Percentiles rank a stretch among this genome's conserved stretches.
Evolutionary conservation across 345 rosid genomes (phyloP).

Genomic region (Firmiana major): DNA sequence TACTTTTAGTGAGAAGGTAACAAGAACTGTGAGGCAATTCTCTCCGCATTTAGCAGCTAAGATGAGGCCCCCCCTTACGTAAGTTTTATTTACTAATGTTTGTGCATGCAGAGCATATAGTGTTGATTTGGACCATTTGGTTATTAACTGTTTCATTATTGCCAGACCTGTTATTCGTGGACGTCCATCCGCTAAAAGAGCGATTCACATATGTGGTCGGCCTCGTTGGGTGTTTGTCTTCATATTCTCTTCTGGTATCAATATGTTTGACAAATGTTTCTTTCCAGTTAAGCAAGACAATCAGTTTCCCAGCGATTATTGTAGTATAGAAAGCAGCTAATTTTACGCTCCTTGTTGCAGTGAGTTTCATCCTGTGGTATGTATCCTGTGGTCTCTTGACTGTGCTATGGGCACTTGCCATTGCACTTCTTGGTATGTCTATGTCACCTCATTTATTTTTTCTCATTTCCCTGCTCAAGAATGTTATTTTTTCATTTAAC

Average conservation of each 20-base stretch:
- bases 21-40: slow-evolving; percentile 79
- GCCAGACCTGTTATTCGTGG: slow-evolving; percentile 91
- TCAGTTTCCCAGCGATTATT: background rate
- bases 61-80: slow-evolving; percentile 93
- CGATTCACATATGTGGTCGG: slow-evolving; percentile 74
- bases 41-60: slow-evolving; percentile 96
- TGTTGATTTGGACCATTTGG: slow-evolving; percentile 12
- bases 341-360: slow-evolving; percentile 29
- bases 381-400: slow-evolving; percentile 80
- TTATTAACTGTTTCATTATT: slow-evolving; percentile 20
- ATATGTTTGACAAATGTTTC: background rate
- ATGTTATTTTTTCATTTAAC: slow-evolving; percentile 11
- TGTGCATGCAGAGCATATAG: background rate
- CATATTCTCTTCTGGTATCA: slow-evolving; percentile 63
- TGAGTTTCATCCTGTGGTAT: slow-evolving; percentile 75
- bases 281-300: background rate
- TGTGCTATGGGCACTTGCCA: slow-evolving; percentile 73
- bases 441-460: slow-evolving; percentile 16
- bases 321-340: slow-evolving; percentile 13
- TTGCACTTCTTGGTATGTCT: slow-evolving; percentile 78
- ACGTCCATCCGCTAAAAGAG: slow-evolving; percentile 83
- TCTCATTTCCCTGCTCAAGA: slow-evolving; percentile 1
- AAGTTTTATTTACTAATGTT: slow-evolving; percentile 21
- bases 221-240: slow-evolving; percentile 94
- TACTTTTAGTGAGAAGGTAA: slow-evolving; percentile 83